Base-by-base conservation (phyloP, 2,329 filamentous ascomycete genomes). In the Hymenoscyphus fructigenus region DNA sequence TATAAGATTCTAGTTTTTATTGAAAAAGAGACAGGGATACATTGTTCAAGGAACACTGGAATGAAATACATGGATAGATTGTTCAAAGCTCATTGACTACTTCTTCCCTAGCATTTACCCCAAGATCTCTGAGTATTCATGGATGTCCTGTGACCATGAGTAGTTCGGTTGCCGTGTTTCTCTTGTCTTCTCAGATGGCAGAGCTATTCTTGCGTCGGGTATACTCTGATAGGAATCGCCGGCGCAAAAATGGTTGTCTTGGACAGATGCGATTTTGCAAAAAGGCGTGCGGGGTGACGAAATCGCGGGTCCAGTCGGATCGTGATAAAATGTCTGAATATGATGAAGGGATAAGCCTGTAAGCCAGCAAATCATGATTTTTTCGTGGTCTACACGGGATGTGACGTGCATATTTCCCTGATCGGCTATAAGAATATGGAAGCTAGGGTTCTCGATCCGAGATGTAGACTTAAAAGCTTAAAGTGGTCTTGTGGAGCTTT, bases 311-410 rank as follows among this genome's bases (percentile, higher is more conserved):
- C 9, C 47, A 53, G 9, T 23, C 20, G 47, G 20, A 53, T 53
- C 47, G 14, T 53, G 20, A 23, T 26, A 10, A 23, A 26, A 15
- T 53, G 9, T 1, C 10, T 26, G 20, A 14, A 15, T 10, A 23
- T n/a, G 47, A 26, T 53, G 47, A 26, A 53, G 20, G 47, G 47
- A 26, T 53, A 53, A 23, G 47, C 47, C 47, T 53, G 47, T 53
- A 53, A 23, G 7, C n/a, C 10, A 47, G 14, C 7, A 47, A 47
- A 10, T 53, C 7, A 53, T 14, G 47, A 5, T 26, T 5, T 32
- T 26, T 53, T 53, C 12, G n/a, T 20, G 7, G n/a, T 20, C n/a
- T 5, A 5, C 12, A 20, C 47, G 23, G 47, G 20, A 53, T 53
- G 14, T 53, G 47, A 53, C 47, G 23, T 53, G 47, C 20, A 53